phyloP scores from a whole-genome alignment of 768 basidiomycete species.

The Baorangia bicolor region DNA sequence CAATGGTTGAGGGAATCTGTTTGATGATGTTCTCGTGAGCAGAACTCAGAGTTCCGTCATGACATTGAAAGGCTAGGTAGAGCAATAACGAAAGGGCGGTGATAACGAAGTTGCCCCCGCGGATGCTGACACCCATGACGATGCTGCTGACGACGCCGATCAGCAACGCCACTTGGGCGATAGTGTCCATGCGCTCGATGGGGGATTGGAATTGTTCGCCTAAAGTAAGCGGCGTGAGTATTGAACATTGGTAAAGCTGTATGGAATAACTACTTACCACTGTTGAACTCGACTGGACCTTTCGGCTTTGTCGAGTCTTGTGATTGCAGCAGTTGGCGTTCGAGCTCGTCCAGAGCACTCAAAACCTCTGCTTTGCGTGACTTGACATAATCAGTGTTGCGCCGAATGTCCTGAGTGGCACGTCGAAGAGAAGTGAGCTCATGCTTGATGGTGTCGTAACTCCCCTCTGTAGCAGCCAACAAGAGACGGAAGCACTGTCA shows the following conservation, averaged over 20 bases:
- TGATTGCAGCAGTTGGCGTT: background rate
- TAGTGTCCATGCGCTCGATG: background rate
- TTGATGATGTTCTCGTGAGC: background rate
- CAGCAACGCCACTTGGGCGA: background rate
- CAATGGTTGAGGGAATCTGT: background rate
- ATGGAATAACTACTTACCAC: background rate
- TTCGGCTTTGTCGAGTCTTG: background rate
- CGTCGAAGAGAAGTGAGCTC: background rate
- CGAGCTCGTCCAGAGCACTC: background rate
- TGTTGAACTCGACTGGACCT: background rate
- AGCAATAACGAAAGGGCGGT: constrained; percentile 5
- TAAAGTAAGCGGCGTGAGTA: background rate
- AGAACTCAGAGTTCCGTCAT: background rate
- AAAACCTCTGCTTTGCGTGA: background rate
- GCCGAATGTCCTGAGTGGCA: background rate
- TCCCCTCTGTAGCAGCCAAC: background rate
- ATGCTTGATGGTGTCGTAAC: background rate
- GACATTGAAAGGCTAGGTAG: background rate
- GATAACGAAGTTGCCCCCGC: constrained; percentile 20
- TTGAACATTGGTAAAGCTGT: too few relatives aligned
- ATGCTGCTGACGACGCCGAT: background rate
- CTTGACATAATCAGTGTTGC: background rate
- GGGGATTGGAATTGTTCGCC: background rate
- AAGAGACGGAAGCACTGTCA: background rate
- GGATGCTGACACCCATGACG: constrained; percentile 15